Base-by-base conservation (phyloP, 768 basidiomycete species). In the Mycena pura region DNA sequence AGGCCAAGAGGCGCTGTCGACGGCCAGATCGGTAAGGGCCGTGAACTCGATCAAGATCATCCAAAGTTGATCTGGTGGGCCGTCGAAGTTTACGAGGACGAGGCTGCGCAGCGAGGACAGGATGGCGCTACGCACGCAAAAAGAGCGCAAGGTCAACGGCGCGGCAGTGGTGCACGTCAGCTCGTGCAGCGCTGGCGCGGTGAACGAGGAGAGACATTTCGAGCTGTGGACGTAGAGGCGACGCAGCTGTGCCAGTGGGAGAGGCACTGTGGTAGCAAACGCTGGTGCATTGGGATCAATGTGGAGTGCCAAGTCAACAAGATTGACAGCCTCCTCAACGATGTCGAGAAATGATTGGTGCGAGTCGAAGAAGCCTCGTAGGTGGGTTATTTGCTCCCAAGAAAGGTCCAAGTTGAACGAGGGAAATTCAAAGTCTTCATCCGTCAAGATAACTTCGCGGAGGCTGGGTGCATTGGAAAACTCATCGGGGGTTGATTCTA, bases 311-410 rank as follows among this genome's bases (percentile, higher is more conserved):
- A 48, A 48, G 47, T 48, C 47, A 36, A 48, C 47, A 21, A 48
- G 47, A 48, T 48, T 48, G 24, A 48, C 47, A 21, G 47, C 31
- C 47, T 48, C 47, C 47, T 48, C 47, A 21, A 21, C 47, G 47
- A 48, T 31, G 47, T 34, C 17, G 22, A 48, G 47, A 48, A 48
- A 48, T 29, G 5, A 3, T 34, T 32, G 47, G 28, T 48, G 47
- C 47, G 47, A 48, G 47, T 48, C 31, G 28, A 21, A 48, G 47
- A 48, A 48, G n/a, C 19, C 47, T 6, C 47, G 32, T 48, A 48
- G 31, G 47, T 48, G 47, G 47, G 47, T 48, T 48, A 48, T 48
- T 48, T 48, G 47, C 47, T 48, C 31, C 44, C 47, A 48, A 34
- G 47, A 32, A 19, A 48, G 47, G 47, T 32, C 47, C 31, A 48